phyloP scores from a whole-genome alignment of 2,329 filamentous ascomycete species.

The Talaromyces sp. region DNA sequence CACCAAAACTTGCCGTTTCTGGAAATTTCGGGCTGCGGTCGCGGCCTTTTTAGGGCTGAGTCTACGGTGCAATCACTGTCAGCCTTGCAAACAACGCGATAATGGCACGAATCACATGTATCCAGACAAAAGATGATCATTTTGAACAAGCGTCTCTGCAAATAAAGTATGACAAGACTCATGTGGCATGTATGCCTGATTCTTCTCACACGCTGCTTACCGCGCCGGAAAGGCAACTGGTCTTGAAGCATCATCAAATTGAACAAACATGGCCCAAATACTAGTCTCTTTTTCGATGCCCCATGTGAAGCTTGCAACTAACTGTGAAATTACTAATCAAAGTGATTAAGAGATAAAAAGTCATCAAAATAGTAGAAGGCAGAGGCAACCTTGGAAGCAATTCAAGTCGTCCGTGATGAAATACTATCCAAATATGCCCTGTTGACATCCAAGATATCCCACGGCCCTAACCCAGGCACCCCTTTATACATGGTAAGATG shows the following conservation, averaged over 20 bases:
- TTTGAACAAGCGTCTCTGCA: background rate
- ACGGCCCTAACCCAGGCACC: background rate
- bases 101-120: background rate
- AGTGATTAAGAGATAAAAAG: background rate
- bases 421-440: background rate
- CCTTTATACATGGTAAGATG: background rate
- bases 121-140: background rate
- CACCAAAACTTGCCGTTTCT: background rate
- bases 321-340: background rate
- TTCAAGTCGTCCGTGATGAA: background rate
- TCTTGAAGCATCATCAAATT: background rate
- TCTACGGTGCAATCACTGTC: background rate
- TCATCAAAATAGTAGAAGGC: background rate
- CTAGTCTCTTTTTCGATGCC: background rate
- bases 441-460: background rate
- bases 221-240: background rate
- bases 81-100: background rate
- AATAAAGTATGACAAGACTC: background rate
- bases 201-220: background rate
- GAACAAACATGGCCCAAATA: background rate
- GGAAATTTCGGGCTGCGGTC: background rate
- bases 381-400: background rate
- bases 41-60: slow-evolving; percentile 1
- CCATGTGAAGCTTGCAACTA: background rate
- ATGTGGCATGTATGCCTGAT: background rate